A percentile compares a stretch with the other conserved stretches of the same genome.
Evolutionary conservation across 352 stramenopile genomes (phyloP).

Genomic region (Globisporangium paddicum): DNA sequence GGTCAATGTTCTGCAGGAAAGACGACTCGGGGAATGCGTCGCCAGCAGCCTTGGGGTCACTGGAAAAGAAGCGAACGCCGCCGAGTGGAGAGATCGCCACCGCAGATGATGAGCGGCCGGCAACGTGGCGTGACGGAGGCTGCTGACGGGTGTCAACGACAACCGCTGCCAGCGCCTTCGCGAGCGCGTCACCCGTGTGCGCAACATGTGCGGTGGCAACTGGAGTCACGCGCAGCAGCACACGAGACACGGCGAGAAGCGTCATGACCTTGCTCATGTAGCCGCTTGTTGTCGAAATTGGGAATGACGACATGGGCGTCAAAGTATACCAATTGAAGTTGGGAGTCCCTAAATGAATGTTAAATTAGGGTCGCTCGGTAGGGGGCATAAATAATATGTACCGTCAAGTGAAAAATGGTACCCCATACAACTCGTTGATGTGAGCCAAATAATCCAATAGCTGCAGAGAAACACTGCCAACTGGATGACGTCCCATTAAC

Average conservation of each 20-base stretch:
- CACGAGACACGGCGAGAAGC: neutral
- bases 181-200: neutral
- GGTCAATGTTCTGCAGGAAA: constrained; percentile 47
- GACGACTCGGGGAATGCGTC: constrained; percentile 17
- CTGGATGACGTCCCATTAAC: neutral
- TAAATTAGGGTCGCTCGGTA: neutral
- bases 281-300: neutral
- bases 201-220: neutral
- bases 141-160: neutral
- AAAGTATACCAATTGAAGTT: neutral
- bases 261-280: neutral
- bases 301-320: neutral
- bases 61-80: neutral
- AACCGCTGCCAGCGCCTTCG: neutral
- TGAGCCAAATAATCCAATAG: neutral
- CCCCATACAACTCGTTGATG: neutral
- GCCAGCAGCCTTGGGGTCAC: neutral
- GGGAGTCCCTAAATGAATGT: neutral
- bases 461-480: neutral
- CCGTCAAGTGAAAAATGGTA: neutral
- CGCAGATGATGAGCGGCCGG: neutral
- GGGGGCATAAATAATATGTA: neutral
- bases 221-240: neutral
- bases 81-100: neutral
- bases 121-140: neutral